Percentiles rank a stretch among this genome's conserved stretches.
Evolutionary conservation across 495 filamentous ascomycete species (phyloP).

Genomic region (Entonaema liquescens): DNA sequence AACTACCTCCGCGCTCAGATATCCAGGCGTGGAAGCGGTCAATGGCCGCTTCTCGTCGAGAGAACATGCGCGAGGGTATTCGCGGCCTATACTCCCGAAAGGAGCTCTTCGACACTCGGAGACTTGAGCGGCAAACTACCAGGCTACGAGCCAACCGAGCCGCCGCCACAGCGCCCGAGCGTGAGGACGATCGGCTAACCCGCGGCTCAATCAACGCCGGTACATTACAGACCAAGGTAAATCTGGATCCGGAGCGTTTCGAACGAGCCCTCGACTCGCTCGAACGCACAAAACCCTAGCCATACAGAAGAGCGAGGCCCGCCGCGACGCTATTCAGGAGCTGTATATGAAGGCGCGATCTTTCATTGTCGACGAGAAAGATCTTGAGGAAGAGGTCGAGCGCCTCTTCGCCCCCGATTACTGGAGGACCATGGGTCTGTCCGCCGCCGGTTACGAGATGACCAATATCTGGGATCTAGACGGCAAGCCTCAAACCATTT

Average conservation of each 20-base stretch:
- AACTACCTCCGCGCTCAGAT: conserved; percentile 40
- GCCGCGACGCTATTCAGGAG: conserved; percentile 56
- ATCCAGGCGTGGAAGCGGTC: conserved; percentile 47
- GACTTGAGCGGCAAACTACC: conserved; percentile 15
- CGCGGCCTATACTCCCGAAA: conserved; percentile 52
- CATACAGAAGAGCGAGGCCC: conserved; percentile 47
- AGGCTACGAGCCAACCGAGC: conserved; percentile 35
- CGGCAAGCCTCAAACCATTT: conserved; percentile 45
- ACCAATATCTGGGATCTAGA: conserved; percentile 54
- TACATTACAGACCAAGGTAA: conserved; percentile 44
- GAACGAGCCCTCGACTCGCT: conserved; percentile 39
- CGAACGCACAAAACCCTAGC: conserved; percentile 30
- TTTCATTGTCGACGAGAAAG: conserved; percentile 58
- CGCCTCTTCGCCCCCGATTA: conserved; percentile 47
- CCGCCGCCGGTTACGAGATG: conserved; percentile 22
- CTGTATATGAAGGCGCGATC: conserved; percentile 57
- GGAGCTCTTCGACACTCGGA: conserved; percentile 26
- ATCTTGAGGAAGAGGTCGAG: conserved; percentile 51
- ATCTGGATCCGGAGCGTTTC: conserved; percentile 50
- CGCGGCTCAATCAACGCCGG: conserved; percentile 48
- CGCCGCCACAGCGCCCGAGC: conserved; percentile 50
- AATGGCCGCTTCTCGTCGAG: conserved; percentile 51
- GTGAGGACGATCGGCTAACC: conserved; percentile 54
- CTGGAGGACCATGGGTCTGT: conserved; percentile 29
- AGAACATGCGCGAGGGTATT: conserved; percentile 49